Conservation (phyloP, 768 basidiomycete genomes). For the Russula vinacea region DNA sequence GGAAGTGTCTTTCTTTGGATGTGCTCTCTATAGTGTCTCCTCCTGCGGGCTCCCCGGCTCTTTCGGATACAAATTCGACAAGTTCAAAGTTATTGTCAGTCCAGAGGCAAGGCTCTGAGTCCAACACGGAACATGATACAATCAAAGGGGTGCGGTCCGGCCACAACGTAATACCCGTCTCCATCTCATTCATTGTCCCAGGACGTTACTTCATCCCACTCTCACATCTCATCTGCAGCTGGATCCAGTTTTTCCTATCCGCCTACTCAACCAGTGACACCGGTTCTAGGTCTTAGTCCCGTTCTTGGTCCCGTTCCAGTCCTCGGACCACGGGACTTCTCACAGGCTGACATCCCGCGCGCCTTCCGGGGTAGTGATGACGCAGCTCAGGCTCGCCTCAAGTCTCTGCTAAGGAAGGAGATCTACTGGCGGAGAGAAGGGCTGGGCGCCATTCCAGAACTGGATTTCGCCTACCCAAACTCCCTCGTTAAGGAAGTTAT, state of each 20-base stretch:
- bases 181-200: background rate
- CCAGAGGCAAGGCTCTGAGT: no score
- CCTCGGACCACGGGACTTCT: conserved; percentile 6
- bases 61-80: background rate
- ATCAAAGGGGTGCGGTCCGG: background rate
- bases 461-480: conserved; percentile 3
- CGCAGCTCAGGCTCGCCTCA: conserved; percentile 20
- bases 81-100: background rate
- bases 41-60: background rate
- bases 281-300: conserved; percentile 3
- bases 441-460: background rate
- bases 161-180: no score
- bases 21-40: background rate
- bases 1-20: conserved; percentile 9
- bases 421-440: background rate
- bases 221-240: background rate
- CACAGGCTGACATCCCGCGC: conserved; percentile 1
- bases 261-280: conserved; percentile 15
- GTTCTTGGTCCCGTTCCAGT: conserved; percentile 5
- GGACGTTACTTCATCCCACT: background rate
- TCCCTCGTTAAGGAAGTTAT: conserved; percentile 15
- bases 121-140: background rate
- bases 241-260: conserved; percentile 6
- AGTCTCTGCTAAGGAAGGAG: conserved; percentile 14
- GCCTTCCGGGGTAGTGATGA: conserved; percentile 3